phyloP scores from a whole-genome alignment of 2,329 filamentous ascomycete species.

The Aspergillus glaucus region DNA sequence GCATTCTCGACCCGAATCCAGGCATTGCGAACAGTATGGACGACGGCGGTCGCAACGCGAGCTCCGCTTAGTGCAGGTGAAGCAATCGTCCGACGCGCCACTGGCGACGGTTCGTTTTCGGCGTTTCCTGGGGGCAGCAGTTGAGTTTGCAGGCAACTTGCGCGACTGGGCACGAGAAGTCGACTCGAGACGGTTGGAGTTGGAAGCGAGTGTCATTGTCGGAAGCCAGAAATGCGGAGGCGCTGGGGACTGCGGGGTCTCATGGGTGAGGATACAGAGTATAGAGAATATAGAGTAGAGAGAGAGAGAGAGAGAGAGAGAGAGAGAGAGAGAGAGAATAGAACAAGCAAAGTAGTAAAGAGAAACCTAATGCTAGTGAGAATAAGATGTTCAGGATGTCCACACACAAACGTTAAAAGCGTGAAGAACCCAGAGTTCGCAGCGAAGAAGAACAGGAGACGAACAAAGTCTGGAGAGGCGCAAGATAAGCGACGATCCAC shows the following conservation, averaged over 20 bases:
- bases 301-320: neutral
- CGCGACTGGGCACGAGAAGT: constrained; percentile 18
- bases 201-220: constrained; percentile 3
- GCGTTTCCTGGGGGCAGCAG: constrained; percentile 53
- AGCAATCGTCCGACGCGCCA: constrained; percentile 91
- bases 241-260: constrained; percentile 13
- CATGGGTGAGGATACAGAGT: constrained; percentile 4
- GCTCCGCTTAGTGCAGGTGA: constrained; percentile 78
- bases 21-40: constrained; percentile 91
- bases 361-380: too few species aligned
- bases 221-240: constrained; percentile 9
- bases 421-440: too few species aligned
- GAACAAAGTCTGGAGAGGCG: too few species aligned
- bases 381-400: too few species aligned
- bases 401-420: too few species aligned
- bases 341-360: neutral
- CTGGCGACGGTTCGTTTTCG: constrained; percentile 82
- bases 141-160: constrained; percentile 17
- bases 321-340: neutral
- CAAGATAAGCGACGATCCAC: too few species aligned
- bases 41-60: constrained; percentile 83
- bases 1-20: constrained; percentile 86
- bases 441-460: too few species aligned
- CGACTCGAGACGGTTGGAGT: constrained; percentile 12
- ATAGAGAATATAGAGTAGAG: neutral